A percentile compares a stretch with the other conserved stretches of the same genome.
Evolutionary conservation across 1,284 basidiomycete species (phyloP).

Genomic region (Ceratobasidium papillatum): DNA sequence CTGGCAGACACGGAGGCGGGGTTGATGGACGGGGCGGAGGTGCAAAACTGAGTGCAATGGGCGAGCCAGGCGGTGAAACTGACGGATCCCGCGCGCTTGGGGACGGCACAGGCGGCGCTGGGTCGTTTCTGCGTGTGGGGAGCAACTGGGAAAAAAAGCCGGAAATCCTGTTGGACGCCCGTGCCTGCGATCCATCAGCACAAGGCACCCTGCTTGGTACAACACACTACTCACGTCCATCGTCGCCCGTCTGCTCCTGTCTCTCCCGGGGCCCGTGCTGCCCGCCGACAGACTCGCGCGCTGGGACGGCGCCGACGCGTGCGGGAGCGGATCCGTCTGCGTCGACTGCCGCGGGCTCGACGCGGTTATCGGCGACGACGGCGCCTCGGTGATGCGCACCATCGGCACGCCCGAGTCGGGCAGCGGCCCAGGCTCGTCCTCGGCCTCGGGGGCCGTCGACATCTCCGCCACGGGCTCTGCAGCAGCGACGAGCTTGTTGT

Average conservation of each 20-base stretch:
- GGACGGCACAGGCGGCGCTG: neutral
- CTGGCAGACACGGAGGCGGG: conserved; percentile 72
- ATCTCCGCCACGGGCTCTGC: neutral
- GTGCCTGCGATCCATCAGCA: conserved; percentile 17
- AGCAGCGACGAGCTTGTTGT: neutral
- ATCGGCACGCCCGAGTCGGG: neutral
- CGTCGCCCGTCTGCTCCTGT: conserved; percentile 21
- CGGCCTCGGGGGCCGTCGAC: neutral
- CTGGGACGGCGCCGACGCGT: conserved; percentile 21
- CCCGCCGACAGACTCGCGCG: conserved; percentile 10
- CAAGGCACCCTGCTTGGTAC: neutral
- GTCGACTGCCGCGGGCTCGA: conserved; percentile 20
- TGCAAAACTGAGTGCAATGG: conserved; percentile 48
- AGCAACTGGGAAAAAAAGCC: conserved; percentile 37
- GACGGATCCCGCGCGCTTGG: neutral
- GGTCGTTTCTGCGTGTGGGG: conserved; percentile 4
- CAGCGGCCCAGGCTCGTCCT: conserved; percentile 8
- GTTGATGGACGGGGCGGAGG: conserved; percentile 59
- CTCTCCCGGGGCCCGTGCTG: neutral
- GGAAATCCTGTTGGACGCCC: conserved; percentile 23
- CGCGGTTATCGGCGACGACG: neutral
- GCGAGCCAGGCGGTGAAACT: conserved; percentile 27
- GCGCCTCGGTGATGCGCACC: conserved; percentile 24
- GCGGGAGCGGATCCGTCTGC: conserved; percentile 34
- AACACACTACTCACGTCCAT: conserved; percentile 34